phyloP scores from a whole-genome alignment of 2,329 filamentous ascomycete genomes.

The Diaporthe ampelina region DNA sequence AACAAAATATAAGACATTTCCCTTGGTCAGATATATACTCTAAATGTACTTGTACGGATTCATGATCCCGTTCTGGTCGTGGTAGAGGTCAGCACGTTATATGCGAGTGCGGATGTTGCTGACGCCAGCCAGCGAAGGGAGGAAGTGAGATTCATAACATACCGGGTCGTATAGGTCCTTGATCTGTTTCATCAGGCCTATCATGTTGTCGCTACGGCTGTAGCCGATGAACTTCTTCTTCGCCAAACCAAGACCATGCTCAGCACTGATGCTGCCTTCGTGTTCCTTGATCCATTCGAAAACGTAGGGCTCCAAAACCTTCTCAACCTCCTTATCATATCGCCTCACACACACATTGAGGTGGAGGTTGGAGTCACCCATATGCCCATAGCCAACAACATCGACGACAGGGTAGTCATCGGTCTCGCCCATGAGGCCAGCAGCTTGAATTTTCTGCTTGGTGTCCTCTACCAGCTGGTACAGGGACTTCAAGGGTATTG shows the following conservation, averaged over 20 bases:
- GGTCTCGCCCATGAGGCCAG: conserved; percentile 83
- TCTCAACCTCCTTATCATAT: conserved; percentile 90
- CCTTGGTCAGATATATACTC: conserved; percentile 36
- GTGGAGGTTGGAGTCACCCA: conserved; percentile 97
- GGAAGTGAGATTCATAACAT: conserved; percentile 56
- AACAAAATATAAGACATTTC: conserved; percentile 9
- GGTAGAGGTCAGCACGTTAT: not conserved
- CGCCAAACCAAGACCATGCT: conserved; percentile 92
- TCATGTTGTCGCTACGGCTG: conserved; percentile 88
- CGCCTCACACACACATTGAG: conserved; percentile 87
- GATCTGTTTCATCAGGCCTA: conserved; percentile 93
- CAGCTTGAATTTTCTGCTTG: conserved; percentile 77
- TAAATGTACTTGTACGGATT: conserved; percentile 98
- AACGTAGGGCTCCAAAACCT: conserved; percentile 91
- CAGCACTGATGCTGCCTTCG: conserved; percentile 94
- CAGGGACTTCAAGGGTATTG: conserved; percentile 88
- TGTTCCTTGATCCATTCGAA: conserved; percentile 96
- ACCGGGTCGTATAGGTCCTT: conserved; percentile 96
- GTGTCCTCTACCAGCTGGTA: conserved; percentile 92
- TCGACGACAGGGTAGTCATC: conserved; percentile 84
- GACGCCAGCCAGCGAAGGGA: conserved; percentile 38
- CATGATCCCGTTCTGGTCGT: conserved; percentile 90
- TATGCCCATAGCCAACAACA: conserved; percentile 97
- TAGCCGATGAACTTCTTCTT: conserved; percentile 98
- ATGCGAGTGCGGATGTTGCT: not conserved